Evolutionary conservation across 371 early-diverging fungal genomes (phyloP), one percentile per base, ranked within the genome.

Genomic region (Rhizopus delemar): DNA sequence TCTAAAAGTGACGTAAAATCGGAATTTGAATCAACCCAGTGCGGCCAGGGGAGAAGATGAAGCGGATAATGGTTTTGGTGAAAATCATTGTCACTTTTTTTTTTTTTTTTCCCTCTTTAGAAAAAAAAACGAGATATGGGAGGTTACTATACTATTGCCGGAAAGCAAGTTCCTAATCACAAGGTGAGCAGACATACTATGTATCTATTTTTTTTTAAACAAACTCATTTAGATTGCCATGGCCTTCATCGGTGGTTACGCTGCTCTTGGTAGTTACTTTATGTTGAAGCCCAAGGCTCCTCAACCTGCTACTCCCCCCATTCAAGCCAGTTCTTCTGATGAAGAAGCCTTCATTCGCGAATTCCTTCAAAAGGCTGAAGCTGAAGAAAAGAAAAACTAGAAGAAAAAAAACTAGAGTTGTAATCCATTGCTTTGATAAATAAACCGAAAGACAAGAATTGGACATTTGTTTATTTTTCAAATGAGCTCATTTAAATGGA

Each of bases 291-390:
- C 84, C 59, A 69, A 74, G 64, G 67, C 74, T 49, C 64, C 72
- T 56, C 70, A 74, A 53, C 63, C 76, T 51, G 66, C 79, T 53
- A 71, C 79, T 48, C 89, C 89, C 55, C 87, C 87, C 39, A 86
- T 88, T 70, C 83, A 84, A 66, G 84, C 89, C 46, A 68, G 79
- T 57, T 85, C 82, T 69, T 64, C 78, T 46, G 89, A 88, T 16
- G 89, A 88, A 60, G 82, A 82, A 66, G 77, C 77, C 50, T 88
- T 86, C 70, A 85, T 88, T 62, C 73, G 80, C 54, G 82, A 88
- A 66, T 88, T 86, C 83, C 74, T 88, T 51, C 76, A 80, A 67
- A 71, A 79, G 60, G 83, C 84, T 33, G 88, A 86, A 55, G 76
- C 73, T 36, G 83, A 85, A 32, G 85, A 88, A 38, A 75, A 80